phyloP scores from a whole-genome alignment of 345 rosid genomes.

The Cardamine occulta region DNA sequence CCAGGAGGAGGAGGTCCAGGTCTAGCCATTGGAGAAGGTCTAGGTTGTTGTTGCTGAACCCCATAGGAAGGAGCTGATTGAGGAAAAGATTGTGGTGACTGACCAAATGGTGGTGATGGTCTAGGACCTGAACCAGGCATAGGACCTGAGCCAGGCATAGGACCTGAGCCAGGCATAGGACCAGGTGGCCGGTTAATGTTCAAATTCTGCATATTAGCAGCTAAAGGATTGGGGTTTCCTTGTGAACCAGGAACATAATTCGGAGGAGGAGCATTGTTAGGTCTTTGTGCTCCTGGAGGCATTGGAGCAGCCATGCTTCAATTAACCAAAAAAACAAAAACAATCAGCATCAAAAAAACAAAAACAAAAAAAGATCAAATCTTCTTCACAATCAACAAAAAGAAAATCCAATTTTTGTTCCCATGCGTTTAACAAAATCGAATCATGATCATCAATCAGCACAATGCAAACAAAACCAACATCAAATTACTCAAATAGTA shows the following conservation, averaged over 20 bases:
- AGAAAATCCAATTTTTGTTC: neutral
- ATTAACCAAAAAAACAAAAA: neutral
- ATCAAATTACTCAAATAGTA: neutral
- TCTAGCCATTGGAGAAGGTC: constrained; percentile 63
- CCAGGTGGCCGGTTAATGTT: constrained; percentile 57
- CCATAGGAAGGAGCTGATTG: constrained; percentile 56
- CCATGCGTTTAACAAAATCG: neutral
- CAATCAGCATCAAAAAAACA: neutral
- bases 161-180: constrained; percentile 42
- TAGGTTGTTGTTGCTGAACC: constrained; percentile 35
- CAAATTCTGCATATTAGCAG: constrained; percentile 70
- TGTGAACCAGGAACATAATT: constrained; percentile 56
- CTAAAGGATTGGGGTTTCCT: constrained; percentile 43
- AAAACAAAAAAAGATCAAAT: neutral
- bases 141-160: constrained; percentile 48
- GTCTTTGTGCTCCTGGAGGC: constrained; percentile 93
- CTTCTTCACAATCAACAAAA: neutral
- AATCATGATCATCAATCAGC: constrained; percentile 21
- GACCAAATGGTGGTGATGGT: constrained; percentile 53
- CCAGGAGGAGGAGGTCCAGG: constrained; percentile 62
- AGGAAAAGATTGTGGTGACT: constrained; percentile 42
- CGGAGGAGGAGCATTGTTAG: constrained; percentile 49
- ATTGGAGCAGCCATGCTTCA: constrained; percentile 71
- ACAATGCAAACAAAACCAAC: neutral
- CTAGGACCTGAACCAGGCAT: constrained; percentile 53